Evolutionary conservation across 768 basidiomycete genomes (phyloP), one percentile per base, ranked within the genome.

Genomic region (Pisolithus microcarpus): DNA sequence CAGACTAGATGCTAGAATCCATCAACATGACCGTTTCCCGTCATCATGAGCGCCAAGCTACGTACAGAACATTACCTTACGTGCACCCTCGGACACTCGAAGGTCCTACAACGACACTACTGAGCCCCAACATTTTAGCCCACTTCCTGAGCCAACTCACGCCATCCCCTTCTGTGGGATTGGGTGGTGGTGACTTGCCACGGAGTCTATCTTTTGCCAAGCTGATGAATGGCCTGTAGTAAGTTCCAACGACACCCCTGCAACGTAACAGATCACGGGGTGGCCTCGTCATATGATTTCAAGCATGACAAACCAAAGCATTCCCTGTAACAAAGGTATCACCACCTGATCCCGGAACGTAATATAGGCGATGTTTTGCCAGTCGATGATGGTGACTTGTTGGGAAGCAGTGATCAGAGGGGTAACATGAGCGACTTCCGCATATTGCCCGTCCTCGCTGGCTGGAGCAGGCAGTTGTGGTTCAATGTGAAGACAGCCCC

Each of bases 291-390:
- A 11, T 34, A 34, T 34, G 37, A 16, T 18, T 5, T 7, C n/a
- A 36, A 36, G 24, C 31, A 18, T 24, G 34, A 52, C 82, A 58
- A 54, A 86, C 85, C 85, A 85, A 28, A 84, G 62, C 24, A 76
- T 71, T 16, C 85, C 85, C 61, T 87, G 86, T 26, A 84, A 31
- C 7, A 88, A 61, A 5, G 85, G 85, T 51, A 77, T 79, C 55
- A 87, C 65, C 46, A 87, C 69, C 58, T 87, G 85, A 67, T 88
- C 85, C 48, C 81, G 73, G 16, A 75, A 59, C 15, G 85, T 87
- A 38, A 85, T 68, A 78, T 82, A 87, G 18, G 72, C 52, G 8
- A 87, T 69, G 50, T 72, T 71, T 6, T 67, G 67, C 85, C 85
- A 87, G 44, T 79, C 72, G 31, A 83, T 65, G 37, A 64, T 60